A percentile compares a stretch with the other conserved stretches of the same genome.
Conservation (phyloP, 2,329 filamentous ascomycete species). For the Aspergillus quadrilineatus region DNA sequence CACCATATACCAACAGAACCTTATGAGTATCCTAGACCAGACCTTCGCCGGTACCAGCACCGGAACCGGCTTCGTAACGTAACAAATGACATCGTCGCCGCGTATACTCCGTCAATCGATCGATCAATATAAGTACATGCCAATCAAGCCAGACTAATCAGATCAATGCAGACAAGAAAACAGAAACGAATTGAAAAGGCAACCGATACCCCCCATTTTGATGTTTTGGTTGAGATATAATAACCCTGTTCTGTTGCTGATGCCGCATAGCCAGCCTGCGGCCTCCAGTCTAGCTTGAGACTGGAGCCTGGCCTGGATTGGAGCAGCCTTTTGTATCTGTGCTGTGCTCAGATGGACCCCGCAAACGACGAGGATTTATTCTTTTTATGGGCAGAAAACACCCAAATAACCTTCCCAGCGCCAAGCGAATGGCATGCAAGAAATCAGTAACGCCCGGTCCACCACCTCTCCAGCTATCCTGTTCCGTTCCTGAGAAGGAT, state of each 20-base stretch:
- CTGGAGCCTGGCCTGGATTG: too few species aligned
- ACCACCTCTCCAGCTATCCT: too few species aligned
- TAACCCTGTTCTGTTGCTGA: background rate
- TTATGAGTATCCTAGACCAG: slow-evolving; percentile 3
- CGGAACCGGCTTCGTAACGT: background rate
- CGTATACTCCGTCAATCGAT: slow-evolving; percentile 15
- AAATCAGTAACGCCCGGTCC: too few species aligned
- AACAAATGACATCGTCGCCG: slow-evolving; percentile 9
- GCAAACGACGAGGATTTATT: too few species aligned
- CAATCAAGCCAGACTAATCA: background rate
- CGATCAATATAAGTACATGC: slow-evolving; percentile 17
- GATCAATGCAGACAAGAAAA: background rate
- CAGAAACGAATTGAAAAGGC: background rate
- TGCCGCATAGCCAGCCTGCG: background rate
- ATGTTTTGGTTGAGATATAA: background rate
- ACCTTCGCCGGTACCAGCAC: background rate
- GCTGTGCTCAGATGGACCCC: too few species aligned
- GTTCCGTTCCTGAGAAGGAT: too few species aligned
- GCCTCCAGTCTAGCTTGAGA: too few species aligned
- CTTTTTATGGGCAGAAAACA: too few species aligned
- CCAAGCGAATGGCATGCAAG: background rate
- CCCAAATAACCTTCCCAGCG: too few species aligned
- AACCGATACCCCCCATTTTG: background rate
- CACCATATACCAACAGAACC: background rate
- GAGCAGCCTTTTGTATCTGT: too few species aligned